phyloP scores from a whole-genome alignment of 208 protist species.

The Trichomonas vaginalis region DNA sequence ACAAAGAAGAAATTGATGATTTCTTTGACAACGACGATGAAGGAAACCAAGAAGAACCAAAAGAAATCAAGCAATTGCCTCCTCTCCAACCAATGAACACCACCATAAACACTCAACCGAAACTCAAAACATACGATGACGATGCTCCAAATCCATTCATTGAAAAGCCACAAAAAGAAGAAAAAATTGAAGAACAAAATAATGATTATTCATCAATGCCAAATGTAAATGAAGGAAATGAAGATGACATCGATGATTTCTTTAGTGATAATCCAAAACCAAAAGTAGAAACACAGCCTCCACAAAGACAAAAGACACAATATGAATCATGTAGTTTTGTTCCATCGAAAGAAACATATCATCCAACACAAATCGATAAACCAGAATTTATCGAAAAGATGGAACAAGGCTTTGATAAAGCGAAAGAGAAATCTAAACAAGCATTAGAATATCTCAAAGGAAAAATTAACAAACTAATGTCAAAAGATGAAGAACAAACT shows the following conservation, averaged over 20 bases:
- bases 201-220: background rate
- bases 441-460: background rate
- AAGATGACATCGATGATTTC: background rate
- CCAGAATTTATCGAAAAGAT: background rate
- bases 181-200: no score
- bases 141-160: background rate
- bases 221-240: background rate
- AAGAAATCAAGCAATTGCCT: background rate
- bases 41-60: background rate
- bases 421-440: background rate
- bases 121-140: background rate
- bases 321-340: background rate
- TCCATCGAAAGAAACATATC: background rate
- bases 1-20: background rate
- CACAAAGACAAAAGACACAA: background rate
- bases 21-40: background rate
- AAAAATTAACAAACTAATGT: background rate
- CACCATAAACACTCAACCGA: background rate
- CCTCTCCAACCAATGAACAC: background rate
- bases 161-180: background rate
- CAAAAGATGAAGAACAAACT: background rate
- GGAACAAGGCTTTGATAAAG: background rate
- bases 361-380: background rate
- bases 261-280: background rate
- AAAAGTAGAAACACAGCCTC: background rate